Evolutionary conservation across 2,329 filamentous ascomycete genomes (phyloP), one percentile per base, ranked within the genome.

Genomic region (Karstenula rhodostoma): DNA sequence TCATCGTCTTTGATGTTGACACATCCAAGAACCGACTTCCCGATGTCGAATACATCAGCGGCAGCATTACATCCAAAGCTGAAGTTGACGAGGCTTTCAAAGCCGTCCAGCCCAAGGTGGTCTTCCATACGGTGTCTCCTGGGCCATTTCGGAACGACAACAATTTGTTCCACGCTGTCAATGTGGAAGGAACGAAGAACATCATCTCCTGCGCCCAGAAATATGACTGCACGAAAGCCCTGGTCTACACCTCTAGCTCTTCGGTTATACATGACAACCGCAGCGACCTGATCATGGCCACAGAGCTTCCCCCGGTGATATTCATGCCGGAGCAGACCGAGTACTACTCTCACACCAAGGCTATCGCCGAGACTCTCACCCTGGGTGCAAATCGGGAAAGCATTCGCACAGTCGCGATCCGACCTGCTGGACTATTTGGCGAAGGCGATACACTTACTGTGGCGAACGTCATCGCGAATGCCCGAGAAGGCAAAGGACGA

Each of bases 121-220:
- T 83, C 46, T 79, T 83, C 57, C 80, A 83, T 68, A 82, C 80
- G 1, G 81, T 78, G 58, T 80, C 70, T 62, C 80, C 80, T 12
- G 63, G 74, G 48, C 70, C 59, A 2, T 50, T 71, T 65, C 69
- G 66, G 46, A 65, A 61, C 50, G 58, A 65, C 23, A 58, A 57
- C 61, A 62, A 78, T 57, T 75, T 78, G 58, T 77, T 62, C 6
- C 7, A 79, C 64, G 76, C 75, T 58, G 80, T 83, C 61, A 84
- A 84, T 52, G 77, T 84, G 19, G 75, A 78, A 17, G 82, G 82
- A 13, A 83, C 80, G 19, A 73, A 77, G 60, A 80, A 69, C 47
- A 64, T 84, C 9, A n/a, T 70, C n/a, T 27, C 57, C 15, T 40
- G 17, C 27, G 52, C 47, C 1, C 54, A 59, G 17, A 37, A 46